Evolutionary conservation across 2,329 filamentous ascomycete species (phyloP), one percentile per base, ranked within the genome.

Genomic region (Talaromyces rugulosus): DNA sequence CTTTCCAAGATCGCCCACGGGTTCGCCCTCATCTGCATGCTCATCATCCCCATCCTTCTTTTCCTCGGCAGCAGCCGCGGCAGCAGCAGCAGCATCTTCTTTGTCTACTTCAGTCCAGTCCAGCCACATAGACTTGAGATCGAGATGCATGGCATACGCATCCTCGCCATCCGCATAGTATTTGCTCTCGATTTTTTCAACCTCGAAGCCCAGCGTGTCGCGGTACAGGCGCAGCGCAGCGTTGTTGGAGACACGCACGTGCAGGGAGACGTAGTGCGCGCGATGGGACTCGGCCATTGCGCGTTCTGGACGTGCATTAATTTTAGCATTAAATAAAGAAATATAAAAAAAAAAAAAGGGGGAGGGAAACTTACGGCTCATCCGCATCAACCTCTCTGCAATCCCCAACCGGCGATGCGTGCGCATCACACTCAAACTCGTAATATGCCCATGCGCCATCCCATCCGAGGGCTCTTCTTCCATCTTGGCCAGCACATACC

Each of bases 401-500:
- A 99, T 90, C 0, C 95, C 95, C 63, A 99, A 77, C 60, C 94
- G 81, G 63, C 95, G 82, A 78, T 99, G 95, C 67, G 95, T 99
- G 67, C 95, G 84, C 95, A 98, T 99, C 51, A 99, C 95, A 72
- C 89, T 93, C 72, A 99, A 78, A 69, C 89, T 93, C 53, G 95
- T 99, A 73, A 99, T 98, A 80, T 99, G 95, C 16, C 95, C 95
- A 79, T 98, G 95, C 69, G 89, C 90, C 47, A 97, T 82, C 62
- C 93, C 93, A 76, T 98, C 94, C 63, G 89, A 74, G 7, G 95
- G 94, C 77, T 98, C 95, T 81, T 99, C 95, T 78, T 99, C 95
- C 93, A 99, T 99, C 84, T 99, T 99, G 58, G 95, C 95, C 30
- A 99, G 87, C n/a, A 99, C 95, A 75, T 99, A 99, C 70, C 95